phyloP scores from a whole-genome alignment of 768 basidiomycete species.

The Tylopilus rubrobrunneus region DNA sequence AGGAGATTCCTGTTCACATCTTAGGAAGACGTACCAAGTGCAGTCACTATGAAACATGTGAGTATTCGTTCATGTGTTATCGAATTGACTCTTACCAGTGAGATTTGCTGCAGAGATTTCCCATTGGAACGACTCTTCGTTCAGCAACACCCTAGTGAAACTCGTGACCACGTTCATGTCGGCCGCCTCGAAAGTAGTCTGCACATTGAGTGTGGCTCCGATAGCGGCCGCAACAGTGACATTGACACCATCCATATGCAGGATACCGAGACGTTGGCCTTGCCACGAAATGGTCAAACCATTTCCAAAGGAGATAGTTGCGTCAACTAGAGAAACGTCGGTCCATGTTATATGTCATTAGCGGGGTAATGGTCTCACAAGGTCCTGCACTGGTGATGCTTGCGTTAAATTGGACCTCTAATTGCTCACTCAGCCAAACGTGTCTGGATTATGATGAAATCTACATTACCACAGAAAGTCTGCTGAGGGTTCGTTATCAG shows the following conservation, averaged over 20 bases:
- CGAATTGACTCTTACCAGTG: neutral
- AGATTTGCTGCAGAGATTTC: constrained; percentile 44
- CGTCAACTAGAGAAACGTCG: neutral
- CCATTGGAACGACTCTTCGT: constrained; percentile 66
- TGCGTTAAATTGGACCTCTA: constrained; percentile 53
- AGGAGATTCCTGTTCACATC: neutral
- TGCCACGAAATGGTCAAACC: too few relatives aligned
- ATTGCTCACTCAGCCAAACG: neutral
- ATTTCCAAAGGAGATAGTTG: too few relatives aligned
- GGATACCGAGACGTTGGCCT: constrained; percentile 49
- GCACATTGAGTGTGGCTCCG: too few relatives aligned
- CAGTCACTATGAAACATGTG: constrained; percentile 36
- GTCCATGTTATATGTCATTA: neutral
- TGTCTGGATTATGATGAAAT: too few relatives aligned
- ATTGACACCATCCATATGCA: constrained; percentile 56
- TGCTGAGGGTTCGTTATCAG: constrained; percentile 57
- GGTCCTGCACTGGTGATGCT: constrained; percentile 56
- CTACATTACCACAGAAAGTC: constrained; percentile 48
- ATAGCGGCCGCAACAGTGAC: too few relatives aligned
- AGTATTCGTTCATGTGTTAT: neutral
- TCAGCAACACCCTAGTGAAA: constrained; percentile 65
- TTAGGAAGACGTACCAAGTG: too few relatives aligned
- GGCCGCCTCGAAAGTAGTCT: constrained; percentile 37
- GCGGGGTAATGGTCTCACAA: constrained; percentile 36
- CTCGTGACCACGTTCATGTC: constrained; percentile 51